Evolutionary conservation across 306 rosid species (phyloP).

Genomic region (Acmispon strigosus): DNA sequence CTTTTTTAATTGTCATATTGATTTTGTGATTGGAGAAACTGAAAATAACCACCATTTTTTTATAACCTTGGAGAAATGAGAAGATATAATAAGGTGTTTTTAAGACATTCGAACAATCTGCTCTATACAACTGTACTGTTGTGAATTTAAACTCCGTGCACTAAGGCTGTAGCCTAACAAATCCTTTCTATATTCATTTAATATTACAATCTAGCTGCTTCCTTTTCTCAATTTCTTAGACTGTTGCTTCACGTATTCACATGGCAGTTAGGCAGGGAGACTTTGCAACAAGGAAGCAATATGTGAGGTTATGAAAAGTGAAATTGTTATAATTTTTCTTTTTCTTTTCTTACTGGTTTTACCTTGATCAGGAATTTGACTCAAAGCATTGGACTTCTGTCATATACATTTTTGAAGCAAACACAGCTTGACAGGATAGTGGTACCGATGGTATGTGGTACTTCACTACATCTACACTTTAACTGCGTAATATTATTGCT

Average conservation of each 20-base stretch:
- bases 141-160: neutral
- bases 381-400: conserved; percentile 92
- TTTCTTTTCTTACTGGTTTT: neutral
- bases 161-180: neutral
- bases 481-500: conserved; percentile 2
- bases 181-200: neutral
- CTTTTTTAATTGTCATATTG: neutral
- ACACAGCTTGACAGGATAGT: conserved; percentile 73
- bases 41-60: neutral
- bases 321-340: conserved; percentile 3
- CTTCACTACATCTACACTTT: conserved; percentile 1
- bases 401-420: conserved; percentile 68
- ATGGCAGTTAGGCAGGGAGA: neutral
- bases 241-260: neutral
- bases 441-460: conserved; percentile 84
- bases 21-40: neutral
- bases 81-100: neutral
- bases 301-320: conserved; percentile 3
- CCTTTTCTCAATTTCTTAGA: neutral
- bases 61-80: neutral
- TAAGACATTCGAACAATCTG: neutral
- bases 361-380: conserved; percentile 58
- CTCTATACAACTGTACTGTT: neutral
- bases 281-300: neutral
- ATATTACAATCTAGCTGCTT: neutral